Evolutionary conservation across 805 yeast genomes (phyloP).

Genomic region (Brettanomyces nanus): DNA sequence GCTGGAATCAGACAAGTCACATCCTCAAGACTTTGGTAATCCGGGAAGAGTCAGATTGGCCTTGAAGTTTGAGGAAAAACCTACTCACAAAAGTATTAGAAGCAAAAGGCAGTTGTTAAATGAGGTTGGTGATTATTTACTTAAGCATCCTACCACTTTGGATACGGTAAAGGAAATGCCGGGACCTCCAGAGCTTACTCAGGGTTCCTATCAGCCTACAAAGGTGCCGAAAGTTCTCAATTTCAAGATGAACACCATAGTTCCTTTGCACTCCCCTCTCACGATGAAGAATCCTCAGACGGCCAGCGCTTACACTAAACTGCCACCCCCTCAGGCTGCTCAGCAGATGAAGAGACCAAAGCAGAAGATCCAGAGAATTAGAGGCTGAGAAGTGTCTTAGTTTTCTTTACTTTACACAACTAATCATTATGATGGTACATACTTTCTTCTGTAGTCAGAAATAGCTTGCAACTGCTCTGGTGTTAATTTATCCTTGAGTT

Average conservation of each 20-base stretch:
- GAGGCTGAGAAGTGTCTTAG: constrained; percentile 23
- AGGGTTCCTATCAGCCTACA: constrained; percentile 42
- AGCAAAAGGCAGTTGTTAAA: constrained; percentile 62
- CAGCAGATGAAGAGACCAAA: constrained; percentile 23
- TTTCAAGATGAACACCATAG: constrained; percentile 74
- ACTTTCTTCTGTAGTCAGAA: constrained; percentile 46
- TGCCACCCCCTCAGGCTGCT: constrained; percentile 35
- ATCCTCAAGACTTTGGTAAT: constrained; percentile 95
- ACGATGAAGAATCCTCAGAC: constrained; percentile 81
- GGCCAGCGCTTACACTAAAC: constrained; percentile 48
- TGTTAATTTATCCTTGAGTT: constrained; percentile 45
- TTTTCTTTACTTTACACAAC: constrained; percentile 2
- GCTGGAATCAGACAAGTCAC: constrained; percentile 75
- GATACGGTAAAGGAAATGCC: constrained; percentile 55
- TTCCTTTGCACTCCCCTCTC: constrained; percentile 79
- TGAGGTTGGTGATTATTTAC: constrained; percentile 52
- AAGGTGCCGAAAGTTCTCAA: constrained; percentile 77
- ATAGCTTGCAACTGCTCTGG: constrained; percentile 50
- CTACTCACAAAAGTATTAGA: constrained; percentile 26
- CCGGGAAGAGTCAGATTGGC: constrained; percentile 90
- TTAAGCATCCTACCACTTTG: constrained; percentile 61
- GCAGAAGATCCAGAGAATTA: constrained; percentile 53
- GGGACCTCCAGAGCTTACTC: constrained; percentile 52
- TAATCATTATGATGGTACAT: constrained; percentile 42
- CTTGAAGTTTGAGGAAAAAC: constrained; percentile 41